Evolutionary conservation across 768 basidiomycete genomes (phyloP).

Genomic region (Scleroderma bovista): DNA sequence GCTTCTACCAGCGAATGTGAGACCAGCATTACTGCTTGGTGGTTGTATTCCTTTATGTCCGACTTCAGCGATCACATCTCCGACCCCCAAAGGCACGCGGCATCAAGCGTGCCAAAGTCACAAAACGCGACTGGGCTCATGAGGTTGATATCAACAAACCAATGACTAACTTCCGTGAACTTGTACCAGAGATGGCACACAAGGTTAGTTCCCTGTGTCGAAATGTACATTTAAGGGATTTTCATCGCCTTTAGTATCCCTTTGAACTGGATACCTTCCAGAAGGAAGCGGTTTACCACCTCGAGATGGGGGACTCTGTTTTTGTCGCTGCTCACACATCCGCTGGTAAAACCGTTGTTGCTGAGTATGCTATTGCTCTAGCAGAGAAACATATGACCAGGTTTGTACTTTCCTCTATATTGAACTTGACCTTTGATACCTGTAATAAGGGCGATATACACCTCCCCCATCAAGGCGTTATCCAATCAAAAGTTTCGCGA

Average conservation of each 20-base stretch:
- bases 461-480: conserved; percentile 96
- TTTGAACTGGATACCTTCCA: conserved; percentile 98
- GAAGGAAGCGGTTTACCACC: conserved; percentile 96
- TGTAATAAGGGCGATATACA: conserved; percentile 83
- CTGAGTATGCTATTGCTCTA: conserved; percentile 96
- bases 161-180: conserved; percentile 81
- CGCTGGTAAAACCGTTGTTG: conserved; percentile 99
- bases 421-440: conserved; percentile 7
- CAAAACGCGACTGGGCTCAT: conserved; percentile 97
- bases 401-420: conserved; percentile 36
- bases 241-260: conserved; percentile 65
- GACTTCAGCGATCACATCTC: conserved; percentile 49
- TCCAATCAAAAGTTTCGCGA: conserved; percentile 99
- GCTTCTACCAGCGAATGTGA: conserved; percentile 61
- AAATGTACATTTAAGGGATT: neutral
- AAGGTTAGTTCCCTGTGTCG: conserved; percentile 50
- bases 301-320: conserved; percentile 95
- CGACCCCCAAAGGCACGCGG: conserved; percentile 45
- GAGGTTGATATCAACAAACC: conserved; percentile 91
- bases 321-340: conserved; percentile 99
- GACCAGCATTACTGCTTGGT: conserved; percentile 1
- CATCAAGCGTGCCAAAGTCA: conserved; percentile 41
- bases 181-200: conserved; percentile 96
- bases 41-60: conserved; percentile 5
- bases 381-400: conserved; percentile 99